Conservation (phyloP, 441 rosid genomes). For the Gossypium gossypioides region DNA sequence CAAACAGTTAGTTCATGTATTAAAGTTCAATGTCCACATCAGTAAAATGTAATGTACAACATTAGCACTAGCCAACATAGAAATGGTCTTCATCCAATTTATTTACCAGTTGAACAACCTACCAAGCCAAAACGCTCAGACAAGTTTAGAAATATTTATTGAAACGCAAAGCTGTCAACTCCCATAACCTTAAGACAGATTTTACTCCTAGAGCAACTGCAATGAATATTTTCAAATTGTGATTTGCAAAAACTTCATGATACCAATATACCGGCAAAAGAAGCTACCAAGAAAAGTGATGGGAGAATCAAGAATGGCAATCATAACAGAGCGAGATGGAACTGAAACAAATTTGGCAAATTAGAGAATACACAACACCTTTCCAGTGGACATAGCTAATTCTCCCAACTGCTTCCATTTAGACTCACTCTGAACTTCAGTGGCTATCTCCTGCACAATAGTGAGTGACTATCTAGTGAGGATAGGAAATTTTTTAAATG, state of each 20-base stretch:
- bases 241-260: not conserved
- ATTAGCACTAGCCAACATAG: not conserved
- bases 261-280: not conserved
- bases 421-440: conserved; percentile 73
- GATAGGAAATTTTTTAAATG: not conserved
- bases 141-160: not conserved
- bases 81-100: not conserved
- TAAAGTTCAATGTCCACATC: not conserved
- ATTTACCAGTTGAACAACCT: not conserved
- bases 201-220: not conserved
- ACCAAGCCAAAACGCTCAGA: not conserved
- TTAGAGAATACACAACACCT: conserved; percentile 35
- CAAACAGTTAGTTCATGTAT: not conserved
- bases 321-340: not conserved
- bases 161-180: not conserved
- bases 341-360: not conserved
- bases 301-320: not conserved
- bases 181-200: not conserved
- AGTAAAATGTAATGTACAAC: not conserved
- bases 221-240: not conserved
- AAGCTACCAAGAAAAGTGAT: not conserved
- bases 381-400: conserved; percentile 90
- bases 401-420: conserved; percentile 99
- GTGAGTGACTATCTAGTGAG: not conserved
- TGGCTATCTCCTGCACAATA: conserved; percentile 65